Evolutionary conservation across 2,329 filamentous ascomycete genomes (phyloP).

Genomic region (Teratosphaeria zuluensis): DNA sequence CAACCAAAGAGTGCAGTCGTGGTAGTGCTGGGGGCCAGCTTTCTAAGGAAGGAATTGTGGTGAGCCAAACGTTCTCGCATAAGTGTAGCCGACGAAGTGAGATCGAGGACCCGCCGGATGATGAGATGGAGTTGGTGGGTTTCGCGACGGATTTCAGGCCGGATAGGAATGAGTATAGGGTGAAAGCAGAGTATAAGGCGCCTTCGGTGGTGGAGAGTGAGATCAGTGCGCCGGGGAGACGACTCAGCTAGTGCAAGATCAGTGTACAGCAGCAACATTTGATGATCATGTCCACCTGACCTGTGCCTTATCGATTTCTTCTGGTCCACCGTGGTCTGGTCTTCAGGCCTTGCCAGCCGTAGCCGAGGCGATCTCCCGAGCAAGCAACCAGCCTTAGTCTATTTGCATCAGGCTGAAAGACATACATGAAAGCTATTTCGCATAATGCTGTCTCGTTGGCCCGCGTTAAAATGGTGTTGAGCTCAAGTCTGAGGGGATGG

Average conservation of each 20-base stretch:
- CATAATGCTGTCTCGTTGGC: too few relatives aligned
- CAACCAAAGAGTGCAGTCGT: not conserved
- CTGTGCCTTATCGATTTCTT: too few relatives aligned
- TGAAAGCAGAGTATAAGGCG: not conserved
- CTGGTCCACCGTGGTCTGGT: too few relatives aligned
- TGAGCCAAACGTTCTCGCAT: not conserved
- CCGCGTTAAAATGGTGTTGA: too few relatives aligned
- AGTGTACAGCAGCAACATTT: too few relatives aligned
- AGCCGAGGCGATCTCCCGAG: too few relatives aligned
- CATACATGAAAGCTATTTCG: too few relatives aligned
- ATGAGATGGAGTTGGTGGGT: not conserved
- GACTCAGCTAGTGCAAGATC: not conserved
- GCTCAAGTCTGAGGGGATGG: too few relatives aligned
- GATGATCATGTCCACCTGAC: too few relatives aligned
- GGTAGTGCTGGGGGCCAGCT: not conserved
- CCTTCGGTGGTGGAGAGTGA: not conserved
- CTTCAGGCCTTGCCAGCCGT: too few relatives aligned
- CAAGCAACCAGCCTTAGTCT: too few relatives aligned
- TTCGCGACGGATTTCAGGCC: not conserved
- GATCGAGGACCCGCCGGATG: not conserved
- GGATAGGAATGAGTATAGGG: not conserved
- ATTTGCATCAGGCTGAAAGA: too few relatives aligned
- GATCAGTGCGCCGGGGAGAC: not conserved
- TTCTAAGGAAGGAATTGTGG: not conserved
- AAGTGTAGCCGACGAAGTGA: not conserved